Conservation (phyloP, 1,139 yeast genomes). For the Lodderomyces margitis region DNA sequence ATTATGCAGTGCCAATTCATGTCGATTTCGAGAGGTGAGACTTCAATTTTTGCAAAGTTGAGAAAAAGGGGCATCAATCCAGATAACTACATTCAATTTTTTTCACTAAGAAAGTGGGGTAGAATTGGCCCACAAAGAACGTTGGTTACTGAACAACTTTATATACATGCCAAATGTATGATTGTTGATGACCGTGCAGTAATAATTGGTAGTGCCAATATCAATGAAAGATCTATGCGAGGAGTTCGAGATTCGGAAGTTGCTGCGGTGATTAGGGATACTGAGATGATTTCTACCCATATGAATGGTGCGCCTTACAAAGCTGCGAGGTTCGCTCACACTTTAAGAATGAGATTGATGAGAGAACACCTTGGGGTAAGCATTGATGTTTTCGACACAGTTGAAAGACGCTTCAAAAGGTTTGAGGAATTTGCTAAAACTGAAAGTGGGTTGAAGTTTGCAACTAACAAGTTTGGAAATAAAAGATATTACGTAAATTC, state of each 20-base stretch:
- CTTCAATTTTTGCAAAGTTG: constrained; percentile 85
- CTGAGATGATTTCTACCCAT: constrained; percentile 64
- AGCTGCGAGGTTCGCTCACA: constrained; percentile 89
- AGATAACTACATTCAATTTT: constrained; percentile 87
- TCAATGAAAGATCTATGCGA: constrained; percentile 92
- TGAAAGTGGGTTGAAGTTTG: constrained; percentile 40
- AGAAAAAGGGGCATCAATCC: constrained; percentile 82
- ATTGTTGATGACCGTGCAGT: constrained; percentile 93
- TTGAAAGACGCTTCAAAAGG: constrained; percentile 70
- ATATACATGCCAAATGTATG: constrained; percentile 90
- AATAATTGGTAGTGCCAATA: constrained; percentile 94
- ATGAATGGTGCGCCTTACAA: constrained; percentile 82
- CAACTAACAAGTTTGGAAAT: constrained; percentile 38
- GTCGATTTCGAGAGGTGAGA: constrained; percentile 87
- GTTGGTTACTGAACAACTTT: constrained; percentile 85
- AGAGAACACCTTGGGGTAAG: constrained; percentile 95
- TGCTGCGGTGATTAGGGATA: constrained; percentile 84
- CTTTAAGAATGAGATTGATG: constrained; percentile 87
- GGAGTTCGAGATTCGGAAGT: constrained; percentile 94
- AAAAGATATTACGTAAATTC: constrained; percentile 42
- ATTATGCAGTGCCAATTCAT: constrained; percentile 96
- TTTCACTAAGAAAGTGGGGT: constrained; percentile 94
- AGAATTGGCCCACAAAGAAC: constrained; percentile 74
- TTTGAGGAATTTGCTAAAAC: constrained; percentile 57
- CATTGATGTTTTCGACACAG: constrained; percentile 81